A percentile compares a stretch with the other conserved stretches of the same genome.
Conservation (phyloP, 1,284 basidiomycete species). For the Ceratobasidium sp. region DNA sequence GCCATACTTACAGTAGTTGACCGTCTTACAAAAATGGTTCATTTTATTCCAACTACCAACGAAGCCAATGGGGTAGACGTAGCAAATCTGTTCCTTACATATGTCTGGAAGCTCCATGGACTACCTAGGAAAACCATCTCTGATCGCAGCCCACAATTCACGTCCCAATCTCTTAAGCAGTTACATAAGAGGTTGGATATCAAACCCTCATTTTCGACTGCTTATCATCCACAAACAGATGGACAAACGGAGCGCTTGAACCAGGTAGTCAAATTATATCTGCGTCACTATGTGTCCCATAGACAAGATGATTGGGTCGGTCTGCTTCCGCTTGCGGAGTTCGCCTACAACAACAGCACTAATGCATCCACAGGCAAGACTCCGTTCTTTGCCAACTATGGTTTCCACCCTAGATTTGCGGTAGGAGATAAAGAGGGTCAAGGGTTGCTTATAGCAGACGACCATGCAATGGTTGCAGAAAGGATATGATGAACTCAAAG, state of each 20-base stretch:
- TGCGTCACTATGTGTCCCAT: background rate
- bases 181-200: slow-evolving; percentile 40
- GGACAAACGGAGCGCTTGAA: slow-evolving; percentile 51
- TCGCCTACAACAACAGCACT: background rate
- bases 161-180: slow-evolving; percentile 42
- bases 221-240: slow-evolving; percentile 50
- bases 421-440: background rate
- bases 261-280: slow-evolving; percentile 45
- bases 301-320: background rate
- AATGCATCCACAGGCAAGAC: background rate
- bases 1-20: slow-evolving; percentile 50
- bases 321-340: background rate
- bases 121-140: slow-evolving; percentile 44
- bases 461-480: no score
- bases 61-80: slow-evolving; percentile 31
- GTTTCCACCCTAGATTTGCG: background rate
- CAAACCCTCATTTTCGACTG: slow-evolving; percentile 45
- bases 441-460: no score
- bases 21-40: slow-evolving; percentile 48
- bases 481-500: no score
- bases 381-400: background rate
- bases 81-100: slow-evolving; percentile 21
- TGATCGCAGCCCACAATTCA: slow-evolving; percentile 47
- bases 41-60: slow-evolving; percentile 45
- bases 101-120: slow-evolving; percentile 42